Evolutionary conservation across 306 rosid genomes (phyloP), one percentile per base, ranked within the genome.

Genomic region (Notholithocarpus densiflorus): DNA sequence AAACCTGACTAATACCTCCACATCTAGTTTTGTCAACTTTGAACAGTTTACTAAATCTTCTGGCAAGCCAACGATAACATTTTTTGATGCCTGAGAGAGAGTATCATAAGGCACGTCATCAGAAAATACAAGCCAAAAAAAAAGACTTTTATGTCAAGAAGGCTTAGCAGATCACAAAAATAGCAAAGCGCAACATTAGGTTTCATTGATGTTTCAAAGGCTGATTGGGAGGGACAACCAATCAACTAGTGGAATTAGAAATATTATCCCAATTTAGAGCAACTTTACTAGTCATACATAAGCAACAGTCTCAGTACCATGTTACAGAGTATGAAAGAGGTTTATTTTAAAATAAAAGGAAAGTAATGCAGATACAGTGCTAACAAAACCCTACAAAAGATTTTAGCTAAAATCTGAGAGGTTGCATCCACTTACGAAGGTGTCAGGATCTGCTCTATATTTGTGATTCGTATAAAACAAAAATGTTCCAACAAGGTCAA

Each of bases 11-110:
- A 76, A 64, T 79, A 94, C 98, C 98, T 92, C 98, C 89, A 92
- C 76, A 68, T 94, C 97, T 74, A 94, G 84, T 82, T 94, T 94
- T 72, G 79, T 83, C 90, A 94, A 80, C 83, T 92, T 94, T 64
- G 95, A 89, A 86, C 97, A 94, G 76, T 88, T 86, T 26, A 86
- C 89, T 69, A 94, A 84, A 81, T 87, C 91, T 79, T 89, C 97
- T 32, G 97, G 97, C 88, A 94, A 89, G 88, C 87, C 81, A 75
- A 84, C 77, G 71, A 91, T 85, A 73, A 81, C 84, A 78, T 94
- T 94, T 84, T 89, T 94, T 75, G 98, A 89, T 48, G 84, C 97
- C 98, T 94, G 90, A 65, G 77, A 81, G 73, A 59, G 71, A 78
- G 82, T 77, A 73, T 27, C 72, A 74, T 53, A 71, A 74, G 75